phyloP scores from a whole-genome alignment of 1,139 yeast species.

The Geotrichum bryndzae region DNA sequence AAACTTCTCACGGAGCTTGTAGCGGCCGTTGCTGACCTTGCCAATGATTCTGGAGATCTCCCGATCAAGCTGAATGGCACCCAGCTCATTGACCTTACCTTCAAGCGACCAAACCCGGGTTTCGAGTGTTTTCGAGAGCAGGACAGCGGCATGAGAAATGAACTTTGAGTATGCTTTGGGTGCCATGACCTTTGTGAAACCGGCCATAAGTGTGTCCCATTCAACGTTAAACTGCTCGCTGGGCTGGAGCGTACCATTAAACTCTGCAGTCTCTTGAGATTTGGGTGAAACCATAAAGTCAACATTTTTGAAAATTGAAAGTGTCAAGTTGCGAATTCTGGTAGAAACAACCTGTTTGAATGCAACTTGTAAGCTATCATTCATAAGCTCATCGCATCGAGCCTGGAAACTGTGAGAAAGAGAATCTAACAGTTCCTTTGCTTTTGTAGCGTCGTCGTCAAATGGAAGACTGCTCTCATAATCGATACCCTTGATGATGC shows the following conservation, averaged over 20 bases:
- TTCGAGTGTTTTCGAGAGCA: slow-evolving; percentile 52
- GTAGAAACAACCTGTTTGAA: slow-evolving; percentile 54
- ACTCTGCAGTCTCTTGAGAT: slow-evolving; percentile 34
- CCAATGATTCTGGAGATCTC: slow-evolving; percentile 68
- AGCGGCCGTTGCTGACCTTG: slow-evolving; percentile 37
- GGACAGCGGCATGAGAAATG: slow-evolving; percentile 48
- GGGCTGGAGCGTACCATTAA: slow-evolving; percentile 22
- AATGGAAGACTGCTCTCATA: slow-evolving; percentile 46
- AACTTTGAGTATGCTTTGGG: slow-evolving; percentile 46
- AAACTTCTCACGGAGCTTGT: slow-evolving; percentile 70
- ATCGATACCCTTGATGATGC: slow-evolving; percentile 40
- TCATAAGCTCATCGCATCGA: slow-evolving; percentile 44
- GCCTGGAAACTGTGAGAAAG: slow-evolving; percentile 35
- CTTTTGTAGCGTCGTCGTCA: slow-evolving; percentile 45
- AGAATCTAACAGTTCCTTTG: slow-evolving; percentile 39
- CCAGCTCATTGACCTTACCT: slow-evolving; percentile 70
- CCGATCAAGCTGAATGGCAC: slow-evolving; percentile 77
- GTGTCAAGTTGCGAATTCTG: slow-evolving; percentile 44
- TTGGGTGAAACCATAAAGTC: slow-evolving; percentile 35
- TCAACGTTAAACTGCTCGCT: slow-evolving; percentile 43
- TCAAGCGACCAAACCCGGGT: slow-evolving; percentile 60
- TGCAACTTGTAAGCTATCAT: slow-evolving; percentile 49
- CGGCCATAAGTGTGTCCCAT: slow-evolving; percentile 62
- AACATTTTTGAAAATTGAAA: slow-evolving; percentile 51
- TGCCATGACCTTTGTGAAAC: slow-evolving; percentile 57